Base-by-base conservation (phyloP, 768 basidiomycete species). In the Podaxis rugospora region DNA sequence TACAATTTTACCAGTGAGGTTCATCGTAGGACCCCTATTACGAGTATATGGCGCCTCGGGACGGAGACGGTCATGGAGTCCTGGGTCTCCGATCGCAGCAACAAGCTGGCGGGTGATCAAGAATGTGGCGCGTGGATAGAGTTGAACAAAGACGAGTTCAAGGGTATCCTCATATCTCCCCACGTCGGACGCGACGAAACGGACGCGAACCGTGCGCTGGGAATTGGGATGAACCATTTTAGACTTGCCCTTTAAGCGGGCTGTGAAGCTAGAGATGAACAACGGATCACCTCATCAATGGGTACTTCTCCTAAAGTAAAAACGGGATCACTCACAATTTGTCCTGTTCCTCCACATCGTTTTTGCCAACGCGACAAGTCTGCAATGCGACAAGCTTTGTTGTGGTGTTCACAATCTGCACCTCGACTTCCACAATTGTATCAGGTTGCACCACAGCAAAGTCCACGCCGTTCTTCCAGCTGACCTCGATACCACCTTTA, bases 141-240 rank as follows among this genome's bases (percentile, higher is more conserved):
- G 59, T 57, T 82, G 74, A 42, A 72, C 64, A 59, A 86, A 84
- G 1, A 76, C 60, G 18, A 86, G 71, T 40, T 84, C 82, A 4
- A 85, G 69, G 0, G 72, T 74, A 58, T 84, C 82, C 51, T 80
- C 74, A 60, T 76, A 80, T 21, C 74, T 71, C 0, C 85, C 83
- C 21, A 71, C 71, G 55, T 76, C 69, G 5, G 76, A 66, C 1
- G 73, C 75, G 23, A 71, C 70, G 56, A 77, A 77, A 0, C 68
- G 49, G 28, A 78, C 62, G 9, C 65, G 61, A 16, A 78, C 40
- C 5, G 68, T 67, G 14, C 73, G 68, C 1, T 71, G 65, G 13
- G 63, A 28, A 10, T 64, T 66, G 54, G 64, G 65, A 28, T 67
- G 63, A 27, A 75, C 63, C n/a, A 72, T 61, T 55, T 68, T 63